These are phyloP conservation scores for Penicillium sclerotiorum DNA, from an alignment of 2,329 filamentous ascomycete species.

Conservation along the genomic window DNA sequence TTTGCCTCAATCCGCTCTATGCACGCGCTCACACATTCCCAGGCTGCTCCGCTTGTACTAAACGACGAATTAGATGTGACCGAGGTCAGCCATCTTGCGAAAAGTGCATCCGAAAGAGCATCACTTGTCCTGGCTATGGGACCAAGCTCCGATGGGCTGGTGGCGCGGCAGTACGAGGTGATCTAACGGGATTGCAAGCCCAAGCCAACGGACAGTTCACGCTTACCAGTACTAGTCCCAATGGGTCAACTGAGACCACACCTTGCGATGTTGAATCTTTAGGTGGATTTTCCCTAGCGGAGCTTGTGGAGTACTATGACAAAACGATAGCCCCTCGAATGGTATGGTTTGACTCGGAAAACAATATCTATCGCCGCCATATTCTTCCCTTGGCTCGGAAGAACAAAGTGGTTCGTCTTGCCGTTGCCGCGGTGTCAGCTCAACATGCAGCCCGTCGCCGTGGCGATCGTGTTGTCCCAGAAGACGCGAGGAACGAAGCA, in stretches of 20 bases:
- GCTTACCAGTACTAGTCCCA: not conserved
- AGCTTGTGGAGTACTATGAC: not conserved
- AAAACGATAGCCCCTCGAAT: not conserved
- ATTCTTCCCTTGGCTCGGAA: not conserved
- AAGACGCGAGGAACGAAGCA: not conserved
- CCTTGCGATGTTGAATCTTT: not conserved
- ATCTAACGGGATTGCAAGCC: not conserved
- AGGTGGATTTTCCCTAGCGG: not conserved
- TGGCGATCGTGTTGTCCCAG: not conserved
- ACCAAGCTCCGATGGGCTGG: not conserved
- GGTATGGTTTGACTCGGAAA: constrained; percentile 1
- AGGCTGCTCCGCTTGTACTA: not conserved
- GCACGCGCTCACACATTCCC: not conserved
- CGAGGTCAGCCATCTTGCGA: not conserved
- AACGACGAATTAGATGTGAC: constrained; percentile 1
- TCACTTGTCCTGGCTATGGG: not conserved
- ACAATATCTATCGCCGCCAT: not conserved
- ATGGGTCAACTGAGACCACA: not conserved
- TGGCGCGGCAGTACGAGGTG: not conserved
- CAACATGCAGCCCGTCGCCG: not conserved
- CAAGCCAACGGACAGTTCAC: not conserved
- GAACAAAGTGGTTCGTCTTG: not conserved
- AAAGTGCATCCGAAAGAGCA: not conserved
- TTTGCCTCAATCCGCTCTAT: no score
- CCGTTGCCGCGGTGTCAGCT: not conserved